Evolutionary conservation across 2,329 filamentous ascomycete genomes (phyloP), one percentile per base, ranked within the genome.

Genomic region (Verticillium klebahnii): DNA sequence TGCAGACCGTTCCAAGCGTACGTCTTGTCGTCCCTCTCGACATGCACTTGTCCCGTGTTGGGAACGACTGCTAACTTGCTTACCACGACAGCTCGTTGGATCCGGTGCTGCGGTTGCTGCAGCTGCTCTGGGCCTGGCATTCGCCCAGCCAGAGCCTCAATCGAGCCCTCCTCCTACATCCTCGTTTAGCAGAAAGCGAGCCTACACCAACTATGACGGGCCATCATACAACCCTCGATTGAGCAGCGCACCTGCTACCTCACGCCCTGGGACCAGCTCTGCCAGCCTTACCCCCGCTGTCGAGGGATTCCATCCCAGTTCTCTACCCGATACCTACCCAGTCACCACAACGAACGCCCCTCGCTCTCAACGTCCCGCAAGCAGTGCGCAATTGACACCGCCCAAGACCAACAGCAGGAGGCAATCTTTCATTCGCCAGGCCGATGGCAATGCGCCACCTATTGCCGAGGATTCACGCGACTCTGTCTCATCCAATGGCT

Each of bases 71-170:
- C 45, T 52, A 52, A 56, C 54, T 14, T 17, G 5, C 14, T 19
- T 15, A 15, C 29, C 11, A 56, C 65, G 60, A 57, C 69, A 87
- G 85, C 83, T 87, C 69, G 82, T 86, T 75, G 85, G 84, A 74
- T 82, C 84, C 68, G 83, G 85, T 73, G 84, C 84, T 75, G 84
- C 83, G 67, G 81, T 86, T 72, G 85, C 84, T 75, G 83, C 84
- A 70, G 84, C 84, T 68, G 79, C 83, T 73, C 80, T 78, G 68
- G 84, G 85, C 68, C 75, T 87, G 65, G 82, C 83, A 67, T 86
- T 87, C 73, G 84, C 82, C 67, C 82, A 86, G 72, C 75, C 80
- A 55, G 70, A 74, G 9, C 6, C 34, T 67, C 80, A 84, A 67
- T 69, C 75, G 68, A 61, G 61, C 63, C 50, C 68, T 64, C 58